phyloP scores from a whole-genome alignment of 2,329 filamentous ascomycete genomes.

The Geosmithia flava region DNA sequence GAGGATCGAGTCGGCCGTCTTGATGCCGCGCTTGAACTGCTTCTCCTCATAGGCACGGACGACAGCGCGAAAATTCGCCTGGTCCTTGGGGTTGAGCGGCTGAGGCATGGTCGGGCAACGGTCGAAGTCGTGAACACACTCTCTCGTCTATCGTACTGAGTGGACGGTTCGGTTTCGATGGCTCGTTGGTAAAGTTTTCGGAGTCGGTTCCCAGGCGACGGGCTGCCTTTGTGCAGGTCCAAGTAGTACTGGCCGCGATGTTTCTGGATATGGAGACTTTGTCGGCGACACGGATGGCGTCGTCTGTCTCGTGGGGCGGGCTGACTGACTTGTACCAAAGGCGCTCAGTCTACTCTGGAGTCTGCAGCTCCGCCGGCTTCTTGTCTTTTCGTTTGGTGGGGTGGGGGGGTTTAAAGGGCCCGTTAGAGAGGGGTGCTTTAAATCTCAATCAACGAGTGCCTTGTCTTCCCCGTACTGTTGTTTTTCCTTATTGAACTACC shows the following conservation, averaged over 20 bases:
- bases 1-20: slow-evolving; percentile 91
- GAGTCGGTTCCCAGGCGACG: not conserved
- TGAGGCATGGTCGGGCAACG: slow-evolving; percentile 46
- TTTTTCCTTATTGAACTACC: not conserved
- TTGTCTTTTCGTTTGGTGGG: not conserved
- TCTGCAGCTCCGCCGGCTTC: not conserved
- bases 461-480: not conserved
- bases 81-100: slow-evolving; percentile 74
- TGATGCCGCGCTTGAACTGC: slow-evolving; percentile 90
- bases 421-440: not conserved
- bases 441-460: not conserved
- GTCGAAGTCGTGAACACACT: not conserved
- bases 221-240: not conserved
- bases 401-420: not conserved
- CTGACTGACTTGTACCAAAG: not conserved
- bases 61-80: slow-evolving; percentile 84
- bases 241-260: not conserved
- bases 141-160: no score
- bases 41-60: slow-evolving; percentile 97
- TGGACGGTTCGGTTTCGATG: not conserved
- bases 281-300: not conserved
- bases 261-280: not conserved
- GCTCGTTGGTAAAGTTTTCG: not conserved
- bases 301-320: not conserved
- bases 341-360: not conserved